Evolutionary conservation across 2,329 filamentous ascomycete genomes (phyloP).

Genomic region (Scorias spongiosa): DNA sequence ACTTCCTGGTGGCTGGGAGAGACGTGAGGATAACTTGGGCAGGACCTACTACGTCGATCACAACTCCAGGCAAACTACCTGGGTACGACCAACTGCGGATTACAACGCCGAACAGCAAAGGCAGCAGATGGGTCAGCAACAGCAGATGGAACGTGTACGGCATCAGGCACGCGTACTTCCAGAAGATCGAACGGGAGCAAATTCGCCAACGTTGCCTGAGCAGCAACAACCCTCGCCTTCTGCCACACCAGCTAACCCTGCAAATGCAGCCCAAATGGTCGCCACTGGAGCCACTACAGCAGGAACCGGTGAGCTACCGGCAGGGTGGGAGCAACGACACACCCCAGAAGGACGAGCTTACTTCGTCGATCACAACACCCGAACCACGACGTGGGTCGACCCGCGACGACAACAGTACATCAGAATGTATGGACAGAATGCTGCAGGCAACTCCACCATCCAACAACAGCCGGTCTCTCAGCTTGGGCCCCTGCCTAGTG

Average conservation of each 20-base stretch:
- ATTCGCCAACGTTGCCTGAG: conserved; percentile 59
- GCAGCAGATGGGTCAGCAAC: conserved; percentile 72
- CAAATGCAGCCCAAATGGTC: conserved; percentile 67
- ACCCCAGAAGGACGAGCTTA: conserved; percentile 91
- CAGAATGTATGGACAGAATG: conserved; percentile 89
- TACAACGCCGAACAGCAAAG: conserved; percentile 64
- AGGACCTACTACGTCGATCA: conserved; percentile 98
- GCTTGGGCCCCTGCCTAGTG: conserved; percentile 83
- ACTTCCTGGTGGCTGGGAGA: conserved; percentile 86
- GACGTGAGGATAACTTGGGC: conserved; percentile 84
- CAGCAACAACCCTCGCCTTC: conserved; percentile 18
- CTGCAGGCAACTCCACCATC: conserved; percentile 59
- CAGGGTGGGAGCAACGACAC: conserved; percentile 91
- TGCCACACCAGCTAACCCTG: conserved; percentile 21
- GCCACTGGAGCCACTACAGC: conserved; percentile 89
- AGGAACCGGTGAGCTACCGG: conserved; percentile 83
- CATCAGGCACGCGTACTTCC: conserved; percentile 93
- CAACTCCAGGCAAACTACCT: conserved; percentile 91
- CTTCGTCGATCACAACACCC: conserved; percentile 96
- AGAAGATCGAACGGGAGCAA: conserved; percentile 86
- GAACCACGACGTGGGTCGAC: conserved; percentile 97
- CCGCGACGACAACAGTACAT: conserved; percentile 96
- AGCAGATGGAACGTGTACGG: conserved; percentile 78
- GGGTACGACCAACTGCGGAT: conserved; percentile 74
- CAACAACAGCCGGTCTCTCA: conserved; percentile 97